Evolutionary conservation across 306 rosid genomes (phyloP).

Genomic region (Ormosia semicastrata): DNA sequence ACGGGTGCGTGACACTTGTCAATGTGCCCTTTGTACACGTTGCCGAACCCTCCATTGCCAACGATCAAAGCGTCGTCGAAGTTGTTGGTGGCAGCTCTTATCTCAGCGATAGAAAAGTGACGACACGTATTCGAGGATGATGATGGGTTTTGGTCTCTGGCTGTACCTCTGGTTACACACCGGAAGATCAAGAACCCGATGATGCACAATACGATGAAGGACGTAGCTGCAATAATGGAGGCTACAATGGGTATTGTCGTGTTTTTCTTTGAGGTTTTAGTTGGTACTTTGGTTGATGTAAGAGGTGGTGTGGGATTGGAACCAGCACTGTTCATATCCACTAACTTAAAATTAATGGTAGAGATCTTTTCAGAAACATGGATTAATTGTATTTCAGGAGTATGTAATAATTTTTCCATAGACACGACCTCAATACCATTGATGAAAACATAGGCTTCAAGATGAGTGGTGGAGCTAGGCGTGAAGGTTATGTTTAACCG

Average conservation of each 20-base stretch:
- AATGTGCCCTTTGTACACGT: slow-evolving; percentile 34
- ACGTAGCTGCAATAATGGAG: not conserved
- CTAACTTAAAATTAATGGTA: not conserved
- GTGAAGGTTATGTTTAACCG: slow-evolving; percentile 36
- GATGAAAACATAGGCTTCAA: slow-evolving; percentile 41
- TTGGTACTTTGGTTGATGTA: not conserved
- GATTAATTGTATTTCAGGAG: too few species aligned
- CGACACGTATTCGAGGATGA: slow-evolving; percentile 8
- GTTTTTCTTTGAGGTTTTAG: not conserved
- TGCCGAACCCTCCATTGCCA: slow-evolving; percentile 43
- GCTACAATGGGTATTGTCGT: not conserved
- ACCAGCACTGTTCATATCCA: not conserved
- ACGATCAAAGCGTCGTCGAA: slow-evolving; percentile 20
- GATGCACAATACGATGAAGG: not conserved
- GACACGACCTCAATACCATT: slow-evolving; percentile 60
- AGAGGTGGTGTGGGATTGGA: not conserved
- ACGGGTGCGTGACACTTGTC: not conserved
- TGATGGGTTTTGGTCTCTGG: not conserved
- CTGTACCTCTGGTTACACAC: not conserved
- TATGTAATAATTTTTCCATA: not conserved
- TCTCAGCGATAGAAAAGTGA: slow-evolving; percentile 29
- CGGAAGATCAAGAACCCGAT: slow-evolving; percentile 20
- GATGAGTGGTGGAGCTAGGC: slow-evolving; percentile 6
- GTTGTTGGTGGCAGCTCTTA: slow-evolving; percentile 37
- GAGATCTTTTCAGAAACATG: too few species aligned